Percentiles rank a stretch among this genome's conserved stretches.
Conservation (phyloP, 1,284 basidiomycete species). For the Tilletiopsis washingtonensis region DNA sequence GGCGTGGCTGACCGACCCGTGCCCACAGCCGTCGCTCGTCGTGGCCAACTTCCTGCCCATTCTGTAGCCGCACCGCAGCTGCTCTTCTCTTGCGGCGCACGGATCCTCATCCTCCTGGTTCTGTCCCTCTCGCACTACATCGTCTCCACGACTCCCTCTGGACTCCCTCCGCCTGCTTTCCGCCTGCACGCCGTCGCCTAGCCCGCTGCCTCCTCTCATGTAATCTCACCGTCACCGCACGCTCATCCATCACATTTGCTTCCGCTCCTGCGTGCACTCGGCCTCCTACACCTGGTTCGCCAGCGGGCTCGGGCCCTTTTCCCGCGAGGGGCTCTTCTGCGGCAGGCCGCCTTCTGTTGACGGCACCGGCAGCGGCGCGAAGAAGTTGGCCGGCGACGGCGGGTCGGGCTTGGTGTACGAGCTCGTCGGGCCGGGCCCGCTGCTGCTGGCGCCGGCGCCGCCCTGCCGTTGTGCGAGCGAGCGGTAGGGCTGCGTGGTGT, state of each 20-base stretch:
- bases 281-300: too few species aligned
- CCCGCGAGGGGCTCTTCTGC: too few species aligned
- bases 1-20: too few species aligned
- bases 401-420: conserved; percentile 33
- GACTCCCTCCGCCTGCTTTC: too few species aligned
- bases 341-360: too few species aligned
- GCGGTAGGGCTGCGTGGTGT: conserved; percentile 44
- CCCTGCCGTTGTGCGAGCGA: not conserved
- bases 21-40: conserved; percentile 1
- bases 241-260: not conserved
- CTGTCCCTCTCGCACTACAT: not conserved
- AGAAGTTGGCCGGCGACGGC: conserved; percentile 27
- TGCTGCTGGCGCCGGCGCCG: not conserved
- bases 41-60: conserved; percentile 13
- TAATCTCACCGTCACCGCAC: not conserved
- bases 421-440: not conserved
- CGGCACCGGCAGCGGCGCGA: too few species aligned
- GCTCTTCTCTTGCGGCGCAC: not conserved
- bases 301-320: too few species aligned
- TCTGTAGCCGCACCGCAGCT: not conserved
- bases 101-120: not conserved
- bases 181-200: too few species aligned
- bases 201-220: too few species aligned
- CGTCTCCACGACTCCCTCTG: too few species aligned
- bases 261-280: not conserved